Evolutionary conservation across 345 rosid species (phyloP), one percentile per base, ranked within the genome.

Genomic region (Atalantia buxifolia): DNA sequence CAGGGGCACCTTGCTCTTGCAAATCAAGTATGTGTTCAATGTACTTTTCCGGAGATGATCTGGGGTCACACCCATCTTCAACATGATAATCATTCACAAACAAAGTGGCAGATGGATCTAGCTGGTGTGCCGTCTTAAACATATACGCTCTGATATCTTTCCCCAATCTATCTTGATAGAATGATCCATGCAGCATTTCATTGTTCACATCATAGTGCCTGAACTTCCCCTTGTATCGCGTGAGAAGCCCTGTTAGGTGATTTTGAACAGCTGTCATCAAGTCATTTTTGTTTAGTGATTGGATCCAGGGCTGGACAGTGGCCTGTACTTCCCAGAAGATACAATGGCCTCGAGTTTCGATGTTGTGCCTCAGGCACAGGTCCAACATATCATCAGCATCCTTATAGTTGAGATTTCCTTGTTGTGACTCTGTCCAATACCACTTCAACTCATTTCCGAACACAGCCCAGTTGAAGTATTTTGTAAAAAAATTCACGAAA

Each of bases 311-410:
- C 83, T 96, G 98, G 81, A 96, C 93, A 2, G 83, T 83, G 66
- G 86, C 82, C 77, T 92, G 95, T 45, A 92, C 97, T 84, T 96
- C 99, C 98, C 99, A 96, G 91, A 96, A 94, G 87, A 96, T 91
- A 79, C 99, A 96, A 77, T 96, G 99, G 27, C 97, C 99, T 25
- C 99, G 81, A 72, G 85, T 75, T 62, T 91, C 76, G 64, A 94
- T 87, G 78, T 86, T 88, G 79, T 92, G 78, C n/a, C 63, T 85
- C 65, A 74, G 79, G 69, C 98, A 96, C 77, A 94, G 76, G n/a
- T 75, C 92, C 64, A 96, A 77, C 99, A 96, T 87, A 75, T 88
- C 94, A 78, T 96, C 98, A 1, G 99, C 98, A 53, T 92, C 97
- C 45, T 83, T 87, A 84, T 92, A 96, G 82, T 91, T 94, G 81